Percentiles rank a stretch among this genome's conserved stretches.
Conservation (phyloP, 2,329 filamentous ascomycete species). For the Fusarium torulosum region DNA sequence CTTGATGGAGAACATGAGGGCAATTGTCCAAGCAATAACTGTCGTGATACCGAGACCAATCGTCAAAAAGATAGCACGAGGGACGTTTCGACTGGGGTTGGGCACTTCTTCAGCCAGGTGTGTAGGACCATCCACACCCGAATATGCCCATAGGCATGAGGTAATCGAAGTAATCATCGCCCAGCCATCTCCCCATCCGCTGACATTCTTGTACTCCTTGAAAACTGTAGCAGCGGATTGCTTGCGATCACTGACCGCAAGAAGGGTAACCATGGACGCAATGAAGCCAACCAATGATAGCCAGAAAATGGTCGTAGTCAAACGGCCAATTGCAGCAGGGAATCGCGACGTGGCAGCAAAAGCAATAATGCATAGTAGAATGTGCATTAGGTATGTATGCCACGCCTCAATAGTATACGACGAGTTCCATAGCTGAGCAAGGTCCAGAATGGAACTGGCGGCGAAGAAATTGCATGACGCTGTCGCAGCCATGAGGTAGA, state of each 20-base stretch:
- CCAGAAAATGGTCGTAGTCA: conserved; percentile 43
- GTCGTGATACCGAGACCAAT: conserved; percentile 42
- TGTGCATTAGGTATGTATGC: conserved; percentile 46
- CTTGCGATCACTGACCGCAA: conserved; percentile 39
- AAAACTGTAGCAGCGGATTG: conserved; percentile 39
- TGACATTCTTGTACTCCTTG: conserved; percentile 41
- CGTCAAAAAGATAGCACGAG: conserved; percentile 44
- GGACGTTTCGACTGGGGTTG: conserved; percentile 46
- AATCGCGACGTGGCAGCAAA: conserved; percentile 39
- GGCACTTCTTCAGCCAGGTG: conserved; percentile 45
- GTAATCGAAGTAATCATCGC: conserved; percentile 44
- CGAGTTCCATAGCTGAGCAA: conserved; percentile 39
- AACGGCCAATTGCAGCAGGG: conserved; percentile 41
- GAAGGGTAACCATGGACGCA: conserved; percentile 40
- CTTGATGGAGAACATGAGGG: conserved; percentile 45
- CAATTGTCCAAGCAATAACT: conserved; percentile 44
- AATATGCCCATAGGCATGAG: conserved; percentile 44
- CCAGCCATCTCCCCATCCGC: conserved; percentile 47
- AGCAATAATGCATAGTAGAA: conserved; percentile 41
- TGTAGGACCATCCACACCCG: conserved; percentile 41
- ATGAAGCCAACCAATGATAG: conserved; percentile 43
- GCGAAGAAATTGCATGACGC: conserved; percentile 48
- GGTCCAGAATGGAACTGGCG: conserved; percentile 42
- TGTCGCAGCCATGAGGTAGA: conserved; percentile 45
- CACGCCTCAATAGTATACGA: conserved; percentile 40